A percentile compares a stretch with the other conserved stretches of the same genome.
phyloP scores from a whole-genome alignment of 2,329 filamentous ascomycete species.

The Colletotrichum lentis region DNA sequence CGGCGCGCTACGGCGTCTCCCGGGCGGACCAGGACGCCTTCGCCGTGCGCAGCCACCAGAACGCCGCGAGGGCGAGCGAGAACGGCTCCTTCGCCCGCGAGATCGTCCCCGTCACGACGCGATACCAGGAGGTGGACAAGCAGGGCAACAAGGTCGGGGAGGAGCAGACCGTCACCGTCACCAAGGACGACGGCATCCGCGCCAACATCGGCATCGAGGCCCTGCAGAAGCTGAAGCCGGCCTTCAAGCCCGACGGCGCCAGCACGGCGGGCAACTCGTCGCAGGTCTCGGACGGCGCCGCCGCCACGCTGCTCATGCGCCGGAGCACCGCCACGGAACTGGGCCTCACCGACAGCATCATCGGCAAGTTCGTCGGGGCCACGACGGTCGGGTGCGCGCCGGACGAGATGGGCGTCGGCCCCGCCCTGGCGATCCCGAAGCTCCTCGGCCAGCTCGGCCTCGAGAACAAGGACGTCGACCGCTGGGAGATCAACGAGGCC shows the following conservation, averaged over 20 bases:
- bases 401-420: constrained; percentile 94
- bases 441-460: constrained; percentile 76
- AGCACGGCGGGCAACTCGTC: constrained; percentile 87
- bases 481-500: constrained; percentile 95
- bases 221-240: constrained; percentile 82
- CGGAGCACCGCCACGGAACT: constrained; percentile 79
- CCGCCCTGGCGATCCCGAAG: constrained; percentile 84
- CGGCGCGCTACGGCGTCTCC: constrained; percentile 75
- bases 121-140: constrained; percentile 71
- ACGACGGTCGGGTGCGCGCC: constrained; percentile 80
- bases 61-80: constrained; percentile 74
- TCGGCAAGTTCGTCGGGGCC: constrained; percentile 84
- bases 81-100: constrained; percentile 77
- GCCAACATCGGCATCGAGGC: constrained; percentile 72
- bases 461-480: constrained; percentile 71
- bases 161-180: constrained; percentile 70
- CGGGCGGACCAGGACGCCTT: constrained; percentile 84
- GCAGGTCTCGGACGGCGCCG: constrained; percentile 89
- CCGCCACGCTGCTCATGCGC: constrained; percentile 83
- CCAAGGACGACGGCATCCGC: constrained; percentile 84
- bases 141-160: constrained; percentile 63
- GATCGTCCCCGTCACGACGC: constrained; percentile 81
- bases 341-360: constrained; percentile 73
- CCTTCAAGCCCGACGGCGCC: constrained; percentile 77
- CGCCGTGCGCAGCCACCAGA: constrained; percentile 75